A percentile compares a stretch with the other conserved stretches of the same genome.
Conservation (phyloP, 2,329 filamentous ascomycete genomes). For the Hypoxylon sp. region DNA sequence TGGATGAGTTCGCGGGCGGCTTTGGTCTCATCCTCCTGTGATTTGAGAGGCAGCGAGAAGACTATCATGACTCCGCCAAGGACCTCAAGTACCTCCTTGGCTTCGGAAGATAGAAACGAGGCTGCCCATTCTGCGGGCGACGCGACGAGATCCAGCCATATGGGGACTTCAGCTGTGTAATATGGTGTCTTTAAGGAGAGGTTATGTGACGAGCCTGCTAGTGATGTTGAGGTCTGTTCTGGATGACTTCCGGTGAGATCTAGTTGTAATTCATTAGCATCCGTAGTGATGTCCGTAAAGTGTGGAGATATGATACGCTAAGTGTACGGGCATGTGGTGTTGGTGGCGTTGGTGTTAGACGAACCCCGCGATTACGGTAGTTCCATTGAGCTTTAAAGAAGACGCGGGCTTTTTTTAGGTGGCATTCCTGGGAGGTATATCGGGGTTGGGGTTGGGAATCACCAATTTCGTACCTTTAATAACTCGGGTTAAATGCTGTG, state of each 20-base stretch:
- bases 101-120: slow-evolving; percentile 72
- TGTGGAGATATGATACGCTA: slow-evolving; percentile 1
- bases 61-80: slow-evolving; percentile 72
- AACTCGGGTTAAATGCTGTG: slow-evolving; percentile 62
- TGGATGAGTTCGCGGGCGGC: slow-evolving; percentile 60
- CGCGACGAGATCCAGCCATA: slow-evolving; percentile 75
- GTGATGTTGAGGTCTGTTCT: slow-evolving; percentile 55
- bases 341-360: not conserved
- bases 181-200: slow-evolving; percentile 70
- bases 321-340: no score
- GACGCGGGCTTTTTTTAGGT: not conserved
- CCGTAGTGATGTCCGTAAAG: not conserved
- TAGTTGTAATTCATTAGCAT: slow-evolving; percentile 50
- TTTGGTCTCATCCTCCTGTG: slow-evolving; percentile 44
- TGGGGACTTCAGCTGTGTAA: slow-evolving; percentile 70
- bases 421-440: slow-evolving; percentile 2
- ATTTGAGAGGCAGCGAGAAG: slow-evolving; percentile 58
- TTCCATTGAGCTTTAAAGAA: slow-evolving; percentile 9
- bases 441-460: not conserved
- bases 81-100: slow-evolving; percentile 71
- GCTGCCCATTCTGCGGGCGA: slow-evolving; percentile 67
- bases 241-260: slow-evolving; percentile 66
- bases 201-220: slow-evolving; percentile 72
- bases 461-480: slow-evolving; percentile 62
- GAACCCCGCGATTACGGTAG: not conserved